phyloP scores from a whole-genome alignment of 148 eudicot species.

The Cornus florida region DNA sequence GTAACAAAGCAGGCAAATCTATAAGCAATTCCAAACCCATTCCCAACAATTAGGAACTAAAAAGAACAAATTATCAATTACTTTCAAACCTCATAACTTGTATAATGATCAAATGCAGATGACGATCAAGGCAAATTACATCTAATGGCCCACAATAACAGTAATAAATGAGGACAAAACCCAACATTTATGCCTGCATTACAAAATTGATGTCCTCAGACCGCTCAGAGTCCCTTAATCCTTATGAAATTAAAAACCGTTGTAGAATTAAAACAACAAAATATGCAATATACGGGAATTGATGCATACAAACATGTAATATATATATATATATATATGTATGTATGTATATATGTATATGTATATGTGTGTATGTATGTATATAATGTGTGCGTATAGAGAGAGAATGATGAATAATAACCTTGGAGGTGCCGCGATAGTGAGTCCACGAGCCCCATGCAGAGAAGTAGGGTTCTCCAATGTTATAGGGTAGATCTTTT shows the following conservation, averaged over 20 bases:
- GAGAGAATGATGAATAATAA: background rate
- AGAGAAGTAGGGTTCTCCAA: constrained; percentile 83
- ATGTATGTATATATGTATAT: too few relatives aligned
- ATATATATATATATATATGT: too few relatives aligned
- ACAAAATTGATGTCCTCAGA: background rate
- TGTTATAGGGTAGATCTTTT: constrained; percentile 84
- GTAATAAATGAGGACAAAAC: background rate
- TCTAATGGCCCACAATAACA: background rate
- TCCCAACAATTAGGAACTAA: background rate
- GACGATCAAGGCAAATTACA: background rate
- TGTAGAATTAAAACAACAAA: background rate
- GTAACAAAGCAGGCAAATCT: background rate
- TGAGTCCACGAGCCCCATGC: constrained; percentile 98
- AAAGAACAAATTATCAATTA: background rate
- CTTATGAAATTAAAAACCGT: background rate
- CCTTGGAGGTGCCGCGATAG: constrained; percentile 86
- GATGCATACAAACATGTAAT: background rate
- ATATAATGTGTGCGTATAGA: too few relatives aligned
- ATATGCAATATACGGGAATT: background rate
- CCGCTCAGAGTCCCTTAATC: background rate
- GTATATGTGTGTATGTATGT: too few relatives aligned
- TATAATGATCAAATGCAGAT: background rate
- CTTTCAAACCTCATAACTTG: background rate
- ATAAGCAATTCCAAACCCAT: background rate
- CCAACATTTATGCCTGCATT: background rate